A percentile compares a stretch with the other conserved stretches of the same genome.
Conservation (phyloP, 2,329 filamentous ascomycete genomes). For the Eurotiales sp. region DNA sequence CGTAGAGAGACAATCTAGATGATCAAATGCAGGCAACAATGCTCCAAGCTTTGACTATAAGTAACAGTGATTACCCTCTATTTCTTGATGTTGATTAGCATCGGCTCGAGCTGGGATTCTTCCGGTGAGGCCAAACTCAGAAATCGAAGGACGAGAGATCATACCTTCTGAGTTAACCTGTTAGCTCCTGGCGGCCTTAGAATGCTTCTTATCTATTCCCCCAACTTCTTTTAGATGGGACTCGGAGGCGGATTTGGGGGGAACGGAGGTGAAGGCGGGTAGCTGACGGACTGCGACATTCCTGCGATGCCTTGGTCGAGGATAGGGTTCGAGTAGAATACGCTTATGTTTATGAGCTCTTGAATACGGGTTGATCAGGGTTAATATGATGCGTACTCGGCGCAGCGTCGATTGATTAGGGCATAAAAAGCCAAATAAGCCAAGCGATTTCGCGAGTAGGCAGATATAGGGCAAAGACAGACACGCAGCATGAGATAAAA, state of each 20-base stretch:
- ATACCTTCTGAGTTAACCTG: too few species aligned
- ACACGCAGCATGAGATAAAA: too few species aligned
- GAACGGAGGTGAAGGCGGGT: conserved; percentile 30
- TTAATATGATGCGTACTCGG: too few species aligned
- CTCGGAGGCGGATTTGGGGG: conserved; percentile 40
- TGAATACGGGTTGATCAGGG: neutral
- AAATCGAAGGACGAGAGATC: neutral
- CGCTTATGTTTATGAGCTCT: too few species aligned
- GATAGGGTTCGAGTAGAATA: too few species aligned
- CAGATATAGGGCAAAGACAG: too few species aligned
- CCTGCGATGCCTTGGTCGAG: neutral
- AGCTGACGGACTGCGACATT: conserved; percentile 13
- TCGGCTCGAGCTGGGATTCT: neutral
- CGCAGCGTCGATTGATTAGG: neutral
- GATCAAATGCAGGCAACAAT: neutral
- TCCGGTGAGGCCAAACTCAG: neutral
- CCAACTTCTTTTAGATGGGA: conserved; percentile 25
- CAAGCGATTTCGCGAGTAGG: too few species aligned
- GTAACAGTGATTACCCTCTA: neutral
- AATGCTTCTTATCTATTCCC: too few species aligned
- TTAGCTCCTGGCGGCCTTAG: too few species aligned
- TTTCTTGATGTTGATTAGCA: neutral
- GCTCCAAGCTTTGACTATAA: neutral
- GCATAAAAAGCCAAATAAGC: too few species aligned
- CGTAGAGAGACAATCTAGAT: neutral